These are phyloP conservation scores for Populus tomentosa DNA, from an alignment of 441 rosid species.

Conservation along the genomic window DNA sequence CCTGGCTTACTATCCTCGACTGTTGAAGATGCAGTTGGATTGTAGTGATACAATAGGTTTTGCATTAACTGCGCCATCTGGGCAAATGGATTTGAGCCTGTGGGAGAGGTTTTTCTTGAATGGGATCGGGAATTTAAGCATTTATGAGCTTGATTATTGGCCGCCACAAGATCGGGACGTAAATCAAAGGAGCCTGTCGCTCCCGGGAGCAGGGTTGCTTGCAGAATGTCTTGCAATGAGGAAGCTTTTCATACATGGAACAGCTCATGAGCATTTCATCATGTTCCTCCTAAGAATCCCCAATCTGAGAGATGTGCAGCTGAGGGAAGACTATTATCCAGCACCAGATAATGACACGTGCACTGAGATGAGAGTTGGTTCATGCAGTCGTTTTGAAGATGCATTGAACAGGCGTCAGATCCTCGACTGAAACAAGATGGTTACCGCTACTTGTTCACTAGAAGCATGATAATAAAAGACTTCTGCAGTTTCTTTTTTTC, in stretches of 20 bases:
- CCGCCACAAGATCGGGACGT: constrained; percentile 91
- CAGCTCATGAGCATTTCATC: constrained; percentile 90
- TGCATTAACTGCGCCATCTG: constrained; percentile 75
- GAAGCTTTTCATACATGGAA: constrained; percentile 89
- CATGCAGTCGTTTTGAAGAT: constrained; percentile 79
- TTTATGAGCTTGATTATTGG: constrained; percentile 80
- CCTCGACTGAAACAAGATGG: constrained; percentile 33
- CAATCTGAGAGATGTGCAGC: constrained; percentile 76
- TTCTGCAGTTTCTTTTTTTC: too few species aligned
- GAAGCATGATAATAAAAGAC: not conserved
- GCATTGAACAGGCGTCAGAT: constrained; percentile 55
- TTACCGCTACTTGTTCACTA: not conserved
- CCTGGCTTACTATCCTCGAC: constrained; percentile 53
- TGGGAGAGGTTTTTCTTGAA: constrained; percentile 91
- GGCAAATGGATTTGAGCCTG: constrained; percentile 79
- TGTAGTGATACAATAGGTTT: constrained; percentile 72
- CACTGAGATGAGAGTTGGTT: constrained; percentile 78
- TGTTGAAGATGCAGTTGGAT: constrained; percentile 76
- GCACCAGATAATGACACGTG: constrained; percentile 84
- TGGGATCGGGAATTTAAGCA: constrained; percentile 55
- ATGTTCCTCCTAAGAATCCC: constrained; percentile 50
- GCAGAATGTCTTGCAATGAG: constrained; percentile 49
- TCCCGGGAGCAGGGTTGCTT: constrained; percentile 69
- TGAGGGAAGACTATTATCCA: constrained; percentile 85
- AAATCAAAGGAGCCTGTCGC: constrained; percentile 76